Evolutionary conservation across 352 stramenopile species (phyloP), one percentile per base, ranked within the genome.

Genomic region (Pythium rhizo-oryzae): DNA sequence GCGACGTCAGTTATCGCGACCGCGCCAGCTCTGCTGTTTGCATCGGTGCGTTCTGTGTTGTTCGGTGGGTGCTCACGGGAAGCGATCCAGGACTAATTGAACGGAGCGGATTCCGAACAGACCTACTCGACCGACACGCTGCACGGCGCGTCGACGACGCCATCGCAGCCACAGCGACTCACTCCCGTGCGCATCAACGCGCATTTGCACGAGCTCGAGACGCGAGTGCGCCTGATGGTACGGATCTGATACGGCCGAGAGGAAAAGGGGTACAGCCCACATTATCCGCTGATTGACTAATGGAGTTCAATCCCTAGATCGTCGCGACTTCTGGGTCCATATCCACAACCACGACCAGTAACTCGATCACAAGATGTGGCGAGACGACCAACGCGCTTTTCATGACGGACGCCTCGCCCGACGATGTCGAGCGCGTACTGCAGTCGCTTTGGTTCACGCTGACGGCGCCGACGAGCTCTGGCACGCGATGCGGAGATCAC

Each of bases 371-470:
- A 24, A 13, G 2, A 49, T 57, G 44, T 8, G 35, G 25, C n/a
- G 44, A 35, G 30, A 19, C 23, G 19, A 47, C 30, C n/a, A 57
- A 35, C 7, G 46, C 21, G 19, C 58, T 65, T 9, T 57, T 65
- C 21, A 23, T 65, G 18, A 2, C 19, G 18, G 15, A 54, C 13
- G 43, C 33, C 1, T n/a, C 44, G 11, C 8, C 49, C 4, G 46
- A 7, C 6, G 46, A 65, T 4, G 25, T 49, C 12, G 43, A 65
- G 58, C 58, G 58, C 9, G n/a, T 65, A 28, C 28, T 65, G 3
- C 28, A 39, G 30, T 47, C 58, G 28, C 58, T 65, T 0, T 57
- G 44, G 58, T 56, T 65, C 44, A 50, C 58, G 30, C 46, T 30
- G 18, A 13, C 30, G n/a, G 11, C 24, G 11, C 19, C 16, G 18